Evolutionary conservation across 2,329 filamentous ascomycete genomes (phyloP), one percentile per base, ranked within the genome.

Genomic region (Fonsecaea monophora): DNA sequence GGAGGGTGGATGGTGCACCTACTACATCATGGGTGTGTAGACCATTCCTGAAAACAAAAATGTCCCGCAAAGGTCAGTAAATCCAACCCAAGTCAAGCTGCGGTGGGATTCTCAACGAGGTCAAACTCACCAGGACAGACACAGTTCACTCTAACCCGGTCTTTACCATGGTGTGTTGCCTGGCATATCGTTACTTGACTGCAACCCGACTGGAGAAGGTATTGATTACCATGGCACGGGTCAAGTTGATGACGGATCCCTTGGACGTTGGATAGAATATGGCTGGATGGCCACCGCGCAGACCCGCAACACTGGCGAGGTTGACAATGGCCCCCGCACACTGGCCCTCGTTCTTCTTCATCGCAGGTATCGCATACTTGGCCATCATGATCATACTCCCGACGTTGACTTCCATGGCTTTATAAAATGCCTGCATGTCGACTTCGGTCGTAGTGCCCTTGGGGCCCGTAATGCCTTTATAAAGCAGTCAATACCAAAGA

Each of bases 351-450:
- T 89, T 88, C 64, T 79, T 81, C 21, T 70, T 70, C 87, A 90
- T 90, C 3, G 78, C 83, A 0, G 87, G 87, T 37, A 90, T 83
- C 0, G 83, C 83, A 70, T 85, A 84, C 71, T 88, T 88, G 15
- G 80, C 79, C 86, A 90, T 89, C 58, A 85, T 78, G 34, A 90
- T 83, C 87, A 90, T 90, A 70, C 84, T 87, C 4, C 82, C 83
- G 4, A 90, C 85, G 70, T 90, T 90, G 54, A 89, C 78, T 57
- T 88, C 82, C 60, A 90, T 79, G 0, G 83, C 82, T 62, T 80
- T 81, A 0, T 83, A 80, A 85, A 86, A 90, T 10, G 81, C 78
- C 0, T 75, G 81, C 79, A 88, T 83, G 70, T 89, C 85, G 0
- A 89, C 84, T 0, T 87, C 84, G 1, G 86, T 80, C 0, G 87